Percentiles rank a stretch among this genome's conserved stretches.
phyloP scores from a whole-genome alignment of 73 alveolate genomes.

The Symbiodinium pilosum region DNA sequence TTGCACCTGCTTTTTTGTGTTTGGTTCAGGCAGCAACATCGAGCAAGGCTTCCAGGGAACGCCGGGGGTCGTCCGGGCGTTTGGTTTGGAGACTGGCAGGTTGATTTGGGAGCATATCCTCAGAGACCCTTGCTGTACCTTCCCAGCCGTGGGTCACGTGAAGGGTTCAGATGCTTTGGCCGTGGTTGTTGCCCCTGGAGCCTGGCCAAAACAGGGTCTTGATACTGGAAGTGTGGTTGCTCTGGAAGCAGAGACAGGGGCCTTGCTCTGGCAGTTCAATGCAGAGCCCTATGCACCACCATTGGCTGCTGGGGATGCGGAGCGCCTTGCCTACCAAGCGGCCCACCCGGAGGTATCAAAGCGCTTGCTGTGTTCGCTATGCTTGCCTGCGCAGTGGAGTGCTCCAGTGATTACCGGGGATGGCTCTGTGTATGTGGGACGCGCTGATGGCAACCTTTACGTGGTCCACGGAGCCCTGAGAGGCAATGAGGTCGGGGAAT shows the following conservation, averaged over 20 bases:
- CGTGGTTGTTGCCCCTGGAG: slow-evolving; percentile 47
- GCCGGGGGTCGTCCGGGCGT: slow-evolving; percentile 42
- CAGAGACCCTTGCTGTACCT: slow-evolving; percentile 46
- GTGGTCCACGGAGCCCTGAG: slow-evolving; percentile 28
- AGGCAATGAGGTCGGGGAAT: neutral
- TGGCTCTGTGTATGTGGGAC: slow-evolving; percentile 33
- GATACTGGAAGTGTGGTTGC: slow-evolving; percentile 48
- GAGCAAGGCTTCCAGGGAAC: neutral
- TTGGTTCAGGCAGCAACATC: neutral
- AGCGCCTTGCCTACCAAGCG: neutral
- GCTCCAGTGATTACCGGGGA: slow-evolving; percentile 59
- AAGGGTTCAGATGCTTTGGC: slow-evolving; percentile 28
- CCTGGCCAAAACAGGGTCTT: neutral
- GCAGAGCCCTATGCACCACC: neutral
- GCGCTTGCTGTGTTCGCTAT: neutral
- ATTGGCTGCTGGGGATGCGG: neutral
- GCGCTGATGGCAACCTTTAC: slow-evolving; percentile 40
- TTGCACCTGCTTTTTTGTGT: too few relatives aligned
- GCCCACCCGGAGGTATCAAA: neutral
- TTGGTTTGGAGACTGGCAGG: slow-evolving; percentile 4
- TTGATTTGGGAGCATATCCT: neutral
- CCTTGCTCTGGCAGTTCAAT: slow-evolving; percentile 10
- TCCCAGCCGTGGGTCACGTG: slow-evolving; percentile 49
- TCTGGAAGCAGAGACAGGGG: slow-evolving; percentile 57
- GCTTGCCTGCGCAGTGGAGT: slow-evolving; percentile 87